Evolutionary conservation across 441 rosid genomes (phyloP), one percentile per base, ranked within the genome.

Genomic region (Erodium chrysanthum): DNA sequence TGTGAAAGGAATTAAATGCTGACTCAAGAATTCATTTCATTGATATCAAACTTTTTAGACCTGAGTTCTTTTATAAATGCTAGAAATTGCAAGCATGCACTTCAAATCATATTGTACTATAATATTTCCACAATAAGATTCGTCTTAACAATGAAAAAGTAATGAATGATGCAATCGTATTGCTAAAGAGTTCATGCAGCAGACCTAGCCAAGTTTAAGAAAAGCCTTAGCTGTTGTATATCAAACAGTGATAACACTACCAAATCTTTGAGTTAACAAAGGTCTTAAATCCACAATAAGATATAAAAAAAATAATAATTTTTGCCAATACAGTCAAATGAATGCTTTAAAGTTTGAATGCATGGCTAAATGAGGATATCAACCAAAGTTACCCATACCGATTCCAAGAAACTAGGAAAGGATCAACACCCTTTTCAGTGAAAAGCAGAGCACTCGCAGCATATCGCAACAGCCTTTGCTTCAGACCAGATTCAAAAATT

Each of bases 331-430:
- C 1, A 25, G 29, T 25, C 29, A 25, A 3, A 25, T 25, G 29
- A 25, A 25, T n/a, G n/a, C n/a, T n/a, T n/a, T n/a, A n/a, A n/a
- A n/a, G n/a, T n/a, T n/a, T n/a, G n/a, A 25, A 25, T 3, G 29
- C 29, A 25, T 25, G 29, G 29, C 29, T 25, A 25, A 35, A 7
- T 35, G 40, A 0, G 7, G 7, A 35, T 35, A 35, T 10, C 21
- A 21, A 14, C 48, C 6, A 31, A 60, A 69, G 22, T n/a, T 65
- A 67, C 7, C 54, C 82, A 75, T 80, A 94, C 97, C 94, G 91
- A 73, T 94, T 94, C 97, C 97, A 94, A 68, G 98, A 86, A 56
- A 94, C 91, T 60, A 89, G 90, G 76, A 89, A 85, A 42, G 97
- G 91, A 80, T 94, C 80, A 14, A 91, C 94, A 71, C 96, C 89